phyloP scores from a whole-genome alignment of 257 asterid species.

The Petrea volubilis region DNA sequence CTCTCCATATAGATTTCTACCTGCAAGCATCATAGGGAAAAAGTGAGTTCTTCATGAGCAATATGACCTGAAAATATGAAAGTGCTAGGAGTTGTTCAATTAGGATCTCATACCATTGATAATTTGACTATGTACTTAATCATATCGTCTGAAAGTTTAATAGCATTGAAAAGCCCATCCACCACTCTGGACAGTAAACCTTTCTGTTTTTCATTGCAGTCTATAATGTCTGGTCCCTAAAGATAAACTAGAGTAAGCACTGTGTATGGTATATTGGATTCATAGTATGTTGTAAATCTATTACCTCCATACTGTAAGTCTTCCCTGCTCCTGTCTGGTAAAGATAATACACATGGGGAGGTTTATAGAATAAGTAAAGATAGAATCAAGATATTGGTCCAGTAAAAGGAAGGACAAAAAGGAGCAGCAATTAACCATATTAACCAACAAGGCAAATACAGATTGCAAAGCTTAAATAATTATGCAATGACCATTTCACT shows the following conservation, averaged over 20 bases:
- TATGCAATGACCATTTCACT: background rate
- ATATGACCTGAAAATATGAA: constrained; percentile 13
- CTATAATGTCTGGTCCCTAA: constrained; percentile 73
- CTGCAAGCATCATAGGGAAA: constrained; percentile 42
- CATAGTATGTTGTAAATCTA: constrained; percentile 13
- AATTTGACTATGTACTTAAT: constrained; percentile 50
- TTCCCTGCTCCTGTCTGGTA: constrained; percentile 93
- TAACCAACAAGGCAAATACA: background rate
- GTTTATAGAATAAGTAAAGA: constrained; percentile 1
- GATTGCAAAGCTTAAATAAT: background rate
- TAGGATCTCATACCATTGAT: constrained; percentile 59
- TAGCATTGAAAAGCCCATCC: constrained; percentile 57
- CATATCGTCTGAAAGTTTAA: constrained; percentile 47
- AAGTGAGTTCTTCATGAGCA: constrained; percentile 3
- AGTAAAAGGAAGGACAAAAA: constrained; percentile 1
- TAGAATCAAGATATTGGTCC: background rate
- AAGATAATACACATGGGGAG: constrained; percentile 20
- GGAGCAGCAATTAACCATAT: background rate
- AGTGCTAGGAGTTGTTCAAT: background rate
- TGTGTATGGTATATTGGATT: constrained; percentile 3
- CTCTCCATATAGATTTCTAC: constrained; percentile 90
- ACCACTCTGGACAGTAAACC: constrained; percentile 77
- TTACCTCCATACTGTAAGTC: constrained; percentile 93
- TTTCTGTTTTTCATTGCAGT: constrained; percentile 47
- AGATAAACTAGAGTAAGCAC: constrained; percentile 16